A percentile compares a stretch with the other conserved stretches of the same genome.
Evolutionary conservation across 305 asterid genomes (phyloP).

Genomic region (Plantago coronopus): DNA sequence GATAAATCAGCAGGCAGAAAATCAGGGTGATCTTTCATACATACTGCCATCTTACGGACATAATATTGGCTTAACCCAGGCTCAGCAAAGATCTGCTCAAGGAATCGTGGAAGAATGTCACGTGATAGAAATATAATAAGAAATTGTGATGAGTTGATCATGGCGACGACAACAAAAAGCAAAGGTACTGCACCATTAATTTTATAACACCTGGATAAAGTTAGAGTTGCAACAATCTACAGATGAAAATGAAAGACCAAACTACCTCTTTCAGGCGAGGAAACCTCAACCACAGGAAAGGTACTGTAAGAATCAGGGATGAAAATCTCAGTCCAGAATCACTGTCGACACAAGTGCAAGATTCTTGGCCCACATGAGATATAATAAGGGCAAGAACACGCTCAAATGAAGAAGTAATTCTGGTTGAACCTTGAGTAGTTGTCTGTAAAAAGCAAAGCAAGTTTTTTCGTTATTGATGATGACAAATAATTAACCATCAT

Average conservation of each 20-base stretch:
- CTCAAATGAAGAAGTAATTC: slow-evolving; percentile 58
- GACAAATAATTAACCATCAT: slow-evolving; percentile 2
- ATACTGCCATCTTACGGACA: slow-evolving; percentile 67
- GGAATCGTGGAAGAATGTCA: slow-evolving; percentile 21
- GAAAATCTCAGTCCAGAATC: slow-evolving; percentile 66
- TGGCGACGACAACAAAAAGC: no score
- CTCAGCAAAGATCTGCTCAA: slow-evolving; percentile 64
- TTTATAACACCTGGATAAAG: slow-evolving; percentile 3
- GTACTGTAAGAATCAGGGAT: slow-evolving; percentile 80
- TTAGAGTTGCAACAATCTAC: background rate
- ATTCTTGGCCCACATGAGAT: slow-evolving; percentile 65
- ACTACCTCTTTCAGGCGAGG: slow-evolving; percentile 88
- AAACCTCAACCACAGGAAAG: slow-evolving; percentile 78
- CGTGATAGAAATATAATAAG: slow-evolving; percentile 4
- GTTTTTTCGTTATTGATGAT: slow-evolving; percentile 17
- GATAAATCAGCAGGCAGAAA: slow-evolving; percentile 68
- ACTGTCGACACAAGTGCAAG: slow-evolving; percentile 63
- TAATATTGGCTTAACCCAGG: slow-evolving; percentile 61
- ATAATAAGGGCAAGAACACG: slow-evolving; percentile 51
- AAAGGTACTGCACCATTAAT: slow-evolving; percentile 4
- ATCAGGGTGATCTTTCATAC: slow-evolving; percentile 56
- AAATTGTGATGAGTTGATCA: background rate
- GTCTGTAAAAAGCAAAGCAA: slow-evolving; percentile 44
- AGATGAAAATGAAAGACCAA: slow-evolving; percentile 13
- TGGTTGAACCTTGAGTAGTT: slow-evolving; percentile 43